Conservation (phyloP, 208 protist species). For the Acanthamoeba triangularis region DNA sequence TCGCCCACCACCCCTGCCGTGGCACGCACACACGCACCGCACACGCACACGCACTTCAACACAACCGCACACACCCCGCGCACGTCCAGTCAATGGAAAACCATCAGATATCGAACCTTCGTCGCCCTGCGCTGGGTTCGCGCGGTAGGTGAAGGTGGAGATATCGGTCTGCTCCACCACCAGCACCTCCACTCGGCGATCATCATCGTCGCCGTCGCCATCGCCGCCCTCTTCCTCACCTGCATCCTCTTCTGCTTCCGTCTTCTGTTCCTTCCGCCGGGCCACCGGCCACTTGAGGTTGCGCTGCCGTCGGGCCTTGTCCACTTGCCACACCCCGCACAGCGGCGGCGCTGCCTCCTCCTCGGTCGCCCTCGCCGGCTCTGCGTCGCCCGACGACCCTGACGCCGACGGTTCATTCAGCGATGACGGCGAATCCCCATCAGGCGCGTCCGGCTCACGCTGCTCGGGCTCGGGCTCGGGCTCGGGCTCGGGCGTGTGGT, state of each 20-base stretch:
- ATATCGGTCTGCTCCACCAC: slow-evolving; percentile 3
- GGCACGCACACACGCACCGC: too few relatives aligned
- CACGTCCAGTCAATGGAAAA: too few relatives aligned
- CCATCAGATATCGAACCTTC: neutral
- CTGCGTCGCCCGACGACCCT: neutral
- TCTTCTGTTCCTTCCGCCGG: neutral
- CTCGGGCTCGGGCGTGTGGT: neutral
- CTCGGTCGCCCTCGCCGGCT: neutral
- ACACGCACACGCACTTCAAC: neutral
- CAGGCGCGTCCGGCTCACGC: neutral
- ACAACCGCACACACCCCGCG: too few relatives aligned
- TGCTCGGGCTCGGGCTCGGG: neutral
- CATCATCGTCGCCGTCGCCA: neutral
- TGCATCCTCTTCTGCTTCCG: neutral
- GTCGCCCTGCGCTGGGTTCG: neutral
- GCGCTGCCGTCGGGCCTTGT: slow-evolving; percentile 26
- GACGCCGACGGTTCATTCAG: too few relatives aligned
- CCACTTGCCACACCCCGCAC: slow-evolving; percentile 4
- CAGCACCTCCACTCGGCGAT: neutral
- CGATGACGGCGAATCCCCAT: neutral
- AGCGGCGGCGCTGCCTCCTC: neutral
- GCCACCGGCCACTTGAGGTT: neutral
- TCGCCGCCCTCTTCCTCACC: neutral
- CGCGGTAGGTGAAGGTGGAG: neutral
- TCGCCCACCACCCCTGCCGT: neutral